Conservation (phyloP, 441 rosid genomes). For the Aquilaria agallochum region DNA sequence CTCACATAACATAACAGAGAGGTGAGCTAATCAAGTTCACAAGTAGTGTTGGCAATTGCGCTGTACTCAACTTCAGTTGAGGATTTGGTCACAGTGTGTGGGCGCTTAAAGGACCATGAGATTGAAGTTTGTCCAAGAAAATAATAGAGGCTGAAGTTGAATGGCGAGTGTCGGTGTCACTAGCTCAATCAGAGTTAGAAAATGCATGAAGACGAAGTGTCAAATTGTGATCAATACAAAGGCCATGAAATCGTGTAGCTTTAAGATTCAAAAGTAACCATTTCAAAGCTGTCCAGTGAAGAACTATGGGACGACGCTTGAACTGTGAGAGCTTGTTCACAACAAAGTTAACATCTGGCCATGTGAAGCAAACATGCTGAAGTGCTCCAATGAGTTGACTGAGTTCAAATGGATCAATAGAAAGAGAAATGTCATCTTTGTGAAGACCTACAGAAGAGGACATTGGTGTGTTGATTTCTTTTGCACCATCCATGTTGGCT, state of each 20-base stretch:
- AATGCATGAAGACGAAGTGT: background rate
- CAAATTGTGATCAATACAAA: background rate
- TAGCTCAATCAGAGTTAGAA: background rate
- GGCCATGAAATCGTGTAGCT: background rate
- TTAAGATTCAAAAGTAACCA: background rate
- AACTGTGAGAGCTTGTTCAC: background rate
- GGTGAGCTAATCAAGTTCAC: too few relatives aligned
- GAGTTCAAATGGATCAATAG: background rate
- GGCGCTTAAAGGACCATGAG: background rate
- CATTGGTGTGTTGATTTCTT: background rate
- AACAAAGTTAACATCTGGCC: background rate
- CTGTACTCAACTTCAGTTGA: background rate
- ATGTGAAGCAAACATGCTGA: background rate
- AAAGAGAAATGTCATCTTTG: background rate
- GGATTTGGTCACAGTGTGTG: background rate
- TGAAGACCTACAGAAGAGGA: too few relatives aligned
- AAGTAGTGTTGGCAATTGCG: too few relatives aligned
- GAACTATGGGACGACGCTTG: background rate
- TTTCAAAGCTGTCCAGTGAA: background rate
- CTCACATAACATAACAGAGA: too few relatives aligned
- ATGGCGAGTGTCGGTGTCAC: background rate
- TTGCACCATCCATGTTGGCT: background rate
- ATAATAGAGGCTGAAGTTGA: background rate
- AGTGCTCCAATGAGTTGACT: background rate
- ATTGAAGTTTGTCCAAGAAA: background rate